These are phyloP conservation scores for Mortierella sp. DNA, from an alignment of 371 early-diverging fungal genomes.

Conservation along the genomic window DNA sequence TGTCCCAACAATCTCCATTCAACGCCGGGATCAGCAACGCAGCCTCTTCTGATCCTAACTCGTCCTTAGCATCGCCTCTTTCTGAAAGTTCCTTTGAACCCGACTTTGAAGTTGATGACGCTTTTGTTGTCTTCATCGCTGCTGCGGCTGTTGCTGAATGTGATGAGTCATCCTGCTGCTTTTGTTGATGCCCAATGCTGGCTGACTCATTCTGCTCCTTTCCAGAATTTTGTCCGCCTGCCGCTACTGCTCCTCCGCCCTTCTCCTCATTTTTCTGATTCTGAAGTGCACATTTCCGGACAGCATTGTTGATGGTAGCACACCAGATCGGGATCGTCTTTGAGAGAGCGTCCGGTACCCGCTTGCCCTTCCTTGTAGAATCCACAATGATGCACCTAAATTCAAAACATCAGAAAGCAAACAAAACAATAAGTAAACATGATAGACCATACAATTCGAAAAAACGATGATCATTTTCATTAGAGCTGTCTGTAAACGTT, in stretches of 20 bases:
- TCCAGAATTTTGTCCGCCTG: background rate
- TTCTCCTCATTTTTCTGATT: constrained; percentile 3
- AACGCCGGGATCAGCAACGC: constrained; percentile 15
- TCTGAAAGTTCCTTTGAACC: background rate
- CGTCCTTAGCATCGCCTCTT: background rate
- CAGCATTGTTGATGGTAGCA: constrained; percentile 74
- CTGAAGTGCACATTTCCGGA: constrained; percentile 42
- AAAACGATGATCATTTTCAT: background rate
- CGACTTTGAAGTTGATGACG: no score
- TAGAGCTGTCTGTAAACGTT: no score
- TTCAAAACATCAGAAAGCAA: background rate
- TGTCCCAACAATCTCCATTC: constrained; percentile 65
- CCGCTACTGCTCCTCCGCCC: background rate
- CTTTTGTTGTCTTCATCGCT: background rate
- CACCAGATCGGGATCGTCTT: constrained; percentile 95
- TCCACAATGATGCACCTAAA: constrained; percentile 85
- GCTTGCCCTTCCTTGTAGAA: constrained; percentile 88
- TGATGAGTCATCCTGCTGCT: background rate
- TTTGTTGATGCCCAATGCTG: background rate
- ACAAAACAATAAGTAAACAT: background rate
- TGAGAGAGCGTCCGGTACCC: constrained; percentile 85
- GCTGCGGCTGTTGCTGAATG: background rate
- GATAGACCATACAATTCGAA: no score
- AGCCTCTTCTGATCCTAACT: background rate
- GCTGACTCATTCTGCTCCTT: background rate